Conservation (phyloP, 371 early-diverging fungal species). For the Batkoa obscura region DNA sequence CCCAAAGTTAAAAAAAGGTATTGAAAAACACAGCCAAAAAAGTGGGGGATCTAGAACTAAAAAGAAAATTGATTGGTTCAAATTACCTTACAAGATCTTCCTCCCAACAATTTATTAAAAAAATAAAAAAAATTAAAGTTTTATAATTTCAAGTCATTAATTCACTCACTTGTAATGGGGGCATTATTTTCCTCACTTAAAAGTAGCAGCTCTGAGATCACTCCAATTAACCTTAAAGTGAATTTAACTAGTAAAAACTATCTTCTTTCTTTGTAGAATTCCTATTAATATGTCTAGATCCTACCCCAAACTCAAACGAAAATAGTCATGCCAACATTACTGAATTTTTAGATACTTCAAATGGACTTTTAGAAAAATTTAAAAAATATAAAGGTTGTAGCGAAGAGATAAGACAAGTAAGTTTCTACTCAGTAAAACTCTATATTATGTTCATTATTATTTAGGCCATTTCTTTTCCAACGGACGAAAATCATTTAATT, state of each 20-base stretch:
- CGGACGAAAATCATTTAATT: neutral
- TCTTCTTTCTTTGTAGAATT: neutral
- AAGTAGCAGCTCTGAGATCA: neutral
- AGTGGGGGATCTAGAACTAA: too few relatives aligned
- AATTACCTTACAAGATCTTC: too few relatives aligned
- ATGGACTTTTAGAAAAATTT: neutral
- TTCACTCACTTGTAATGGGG: neutral
- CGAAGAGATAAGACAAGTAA: conserved; percentile 4
- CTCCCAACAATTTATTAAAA: too few relatives aligned
- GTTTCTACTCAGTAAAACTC: neutral
- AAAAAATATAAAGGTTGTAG: conserved; percentile 2
- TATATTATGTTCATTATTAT: neutral
- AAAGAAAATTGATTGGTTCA: too few relatives aligned
- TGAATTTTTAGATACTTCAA: neutral
- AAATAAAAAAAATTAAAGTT: too few relatives aligned
- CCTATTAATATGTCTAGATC: neutral
- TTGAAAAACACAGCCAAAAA: too few relatives aligned
- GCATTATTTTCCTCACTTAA: neutral
- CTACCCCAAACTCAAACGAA: neutral
- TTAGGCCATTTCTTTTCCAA: conserved; percentile 3
- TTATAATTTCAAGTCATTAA: too few relatives aligned
- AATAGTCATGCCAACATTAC: neutral
- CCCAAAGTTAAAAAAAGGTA: too few relatives aligned
- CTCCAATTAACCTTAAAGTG: neutral
- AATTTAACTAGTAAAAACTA: neutral